Evolutionary conservation across 208 protist species (phyloP).

Genomic region (Trypanosoma congolense): DNA sequence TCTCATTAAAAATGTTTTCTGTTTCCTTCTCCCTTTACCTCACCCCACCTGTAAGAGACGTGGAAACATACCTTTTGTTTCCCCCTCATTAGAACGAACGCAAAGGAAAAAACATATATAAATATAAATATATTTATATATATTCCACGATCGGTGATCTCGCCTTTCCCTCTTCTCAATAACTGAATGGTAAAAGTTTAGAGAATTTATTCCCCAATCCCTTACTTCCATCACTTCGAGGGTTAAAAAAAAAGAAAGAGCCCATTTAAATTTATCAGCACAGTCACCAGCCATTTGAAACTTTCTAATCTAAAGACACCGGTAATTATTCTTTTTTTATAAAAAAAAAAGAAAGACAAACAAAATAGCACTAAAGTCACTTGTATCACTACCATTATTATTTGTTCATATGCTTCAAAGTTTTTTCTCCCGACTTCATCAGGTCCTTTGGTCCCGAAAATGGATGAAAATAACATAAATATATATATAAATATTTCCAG

Average conservation of each 20-base stretch:
- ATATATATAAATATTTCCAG: background rate
- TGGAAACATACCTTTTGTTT: background rate
- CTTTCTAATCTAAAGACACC: no score
- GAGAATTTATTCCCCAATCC: no score
- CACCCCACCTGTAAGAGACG: background rate
- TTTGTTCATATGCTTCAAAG: background rate
- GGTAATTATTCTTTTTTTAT: conserved; percentile 1
- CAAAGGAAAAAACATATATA: conserved; percentile 8
- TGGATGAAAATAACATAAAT: background rate
- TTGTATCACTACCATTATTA: background rate
- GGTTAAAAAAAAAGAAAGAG: no score
- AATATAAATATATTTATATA: conserved; percentile 1
- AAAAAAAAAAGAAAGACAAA: background rate
- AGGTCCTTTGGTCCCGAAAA: no score
- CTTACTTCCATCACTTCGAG: no score
- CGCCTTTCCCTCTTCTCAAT: background rate
- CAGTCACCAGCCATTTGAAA: no score
- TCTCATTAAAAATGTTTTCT: no score
- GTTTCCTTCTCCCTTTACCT: no score
- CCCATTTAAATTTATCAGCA: no score
- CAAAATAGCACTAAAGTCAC: background rate
- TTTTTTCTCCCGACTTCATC: no score
- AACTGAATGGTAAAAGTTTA: no score
- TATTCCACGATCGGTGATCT: background rate
- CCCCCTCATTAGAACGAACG: background rate